Base-by-base conservation (phyloP, 495 filamentous ascomycete species). In the Chaetomium tenue region DNA sequence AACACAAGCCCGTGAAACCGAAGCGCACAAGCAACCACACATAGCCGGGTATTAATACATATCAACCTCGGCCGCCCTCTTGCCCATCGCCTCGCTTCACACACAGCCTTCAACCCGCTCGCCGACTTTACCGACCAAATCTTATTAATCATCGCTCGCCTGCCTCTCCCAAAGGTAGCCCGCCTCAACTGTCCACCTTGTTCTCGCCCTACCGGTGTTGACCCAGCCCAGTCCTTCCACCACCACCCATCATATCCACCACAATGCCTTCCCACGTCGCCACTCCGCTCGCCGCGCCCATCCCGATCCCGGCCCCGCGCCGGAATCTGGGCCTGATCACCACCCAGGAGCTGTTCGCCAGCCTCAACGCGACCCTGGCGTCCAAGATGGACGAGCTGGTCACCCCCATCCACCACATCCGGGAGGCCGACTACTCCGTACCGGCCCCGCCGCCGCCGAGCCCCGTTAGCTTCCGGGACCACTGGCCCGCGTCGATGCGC, bases 371-470 rank as follows among this genome's bases (percentile, higher is more conserved):
- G 47, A 77, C 76, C 33, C 73, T 81, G 44, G 60, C 71, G 30
- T 75, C 75, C 62, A 74, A 78, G 65, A 66, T 68, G 62, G 69
- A 63, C 71, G 66, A 74, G 63, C 70, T 71, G n/a, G 48, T 69
- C 40, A 73, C 78, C 0, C 78, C 80, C 16, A 74, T 75, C 63
- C 79, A 75, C 69, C 66, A 72, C 60, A 81, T 81, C 68, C 76
- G 75, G 64, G 79, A 82, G 71, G 68, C 75, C 51, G 80, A 82
- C 70, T 82, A 79, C 74, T 72, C 77, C 39, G 80, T 82, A 23
- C 80, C 80, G 47, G 79, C 79, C 15, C 78, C 80, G 1, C 80
- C 80, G 22, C 80, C 80, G 30, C 80, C 80, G 8, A 79, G 77
- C 64, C 80, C 80, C 28, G 77, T 82, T 61, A 76, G 77, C 71